phyloP scores from a whole-genome alignment of 805 yeast genomes.

The Ogataea nonfermentans region DNA sequence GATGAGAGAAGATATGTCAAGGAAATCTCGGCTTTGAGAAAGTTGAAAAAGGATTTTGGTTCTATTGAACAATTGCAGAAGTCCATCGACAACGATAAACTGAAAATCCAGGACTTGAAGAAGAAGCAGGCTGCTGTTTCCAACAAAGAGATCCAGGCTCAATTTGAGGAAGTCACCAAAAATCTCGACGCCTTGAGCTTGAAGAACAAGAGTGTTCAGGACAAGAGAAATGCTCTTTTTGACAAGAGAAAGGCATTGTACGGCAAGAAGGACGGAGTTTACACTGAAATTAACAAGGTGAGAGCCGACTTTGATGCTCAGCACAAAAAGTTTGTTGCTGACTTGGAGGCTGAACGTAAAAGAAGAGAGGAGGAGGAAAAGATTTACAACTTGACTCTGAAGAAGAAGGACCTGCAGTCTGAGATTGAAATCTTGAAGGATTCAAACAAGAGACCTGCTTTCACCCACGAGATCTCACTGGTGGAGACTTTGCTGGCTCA shows the following conservation, averaged over 20 bases:
- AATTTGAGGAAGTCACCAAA: constrained; percentile 67
- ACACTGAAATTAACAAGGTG: constrained; percentile 62
- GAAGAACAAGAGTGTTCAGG: constrained; percentile 57
- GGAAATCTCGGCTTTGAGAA: constrained; percentile 82
- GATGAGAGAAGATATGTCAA: constrained; percentile 85
- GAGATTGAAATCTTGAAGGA: constrained; percentile 70
- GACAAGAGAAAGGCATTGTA: constrained; percentile 65
- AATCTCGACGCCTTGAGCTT: constrained; percentile 65
- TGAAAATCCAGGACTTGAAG: constrained; percentile 73
- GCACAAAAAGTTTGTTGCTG: constrained; percentile 65
- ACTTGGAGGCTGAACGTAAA: constrained; percentile 65
- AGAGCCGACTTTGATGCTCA: constrained; percentile 75
- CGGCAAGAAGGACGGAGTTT: constrained; percentile 66
- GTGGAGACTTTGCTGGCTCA: constrained; percentile 69
- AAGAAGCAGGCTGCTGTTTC: constrained; percentile 55
- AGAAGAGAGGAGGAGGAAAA: constrained; percentile 70
- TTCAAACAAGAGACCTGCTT: constrained; percentile 77
- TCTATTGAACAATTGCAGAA: constrained; percentile 72
- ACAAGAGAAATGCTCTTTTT: constrained; percentile 62
- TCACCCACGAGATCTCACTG: constrained; percentile 69
- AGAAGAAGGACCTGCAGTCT: constrained; percentile 47
- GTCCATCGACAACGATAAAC: constrained; percentile 75
- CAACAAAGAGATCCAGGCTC: constrained; percentile 61
- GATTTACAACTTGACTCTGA: constrained; percentile 46
- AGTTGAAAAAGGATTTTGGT: constrained; percentile 74